These are phyloP conservation scores for Haberlea rhodopensis DNA, from an alignment of 257 asterid genomes.

Conservation along the genomic window DNA sequence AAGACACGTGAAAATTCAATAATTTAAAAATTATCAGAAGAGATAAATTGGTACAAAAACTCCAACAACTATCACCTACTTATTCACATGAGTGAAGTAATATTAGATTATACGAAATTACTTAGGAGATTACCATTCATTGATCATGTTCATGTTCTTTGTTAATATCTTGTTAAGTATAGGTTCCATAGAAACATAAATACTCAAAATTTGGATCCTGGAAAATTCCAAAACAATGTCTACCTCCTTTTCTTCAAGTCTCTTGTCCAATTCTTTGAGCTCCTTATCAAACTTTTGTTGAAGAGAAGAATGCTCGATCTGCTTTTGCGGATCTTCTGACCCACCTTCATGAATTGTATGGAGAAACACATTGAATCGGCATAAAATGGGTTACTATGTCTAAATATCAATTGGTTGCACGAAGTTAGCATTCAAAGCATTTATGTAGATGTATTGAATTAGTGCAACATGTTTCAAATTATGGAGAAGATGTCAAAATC, in stretches of 20 bases:
- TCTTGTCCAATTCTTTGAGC: conserved; percentile 84
- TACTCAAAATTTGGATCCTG: not conserved
- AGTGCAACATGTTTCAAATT: conserved; percentile 5
- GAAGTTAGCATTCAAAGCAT: conserved; percentile 1
- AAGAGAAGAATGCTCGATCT: conserved; percentile 84
- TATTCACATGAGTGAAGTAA: no score
- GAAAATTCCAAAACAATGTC: conserved; percentile 8
- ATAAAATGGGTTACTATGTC: not conserved
- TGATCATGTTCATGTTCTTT: conserved; percentile 10
- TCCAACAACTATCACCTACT: not conserved
- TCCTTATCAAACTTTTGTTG: conserved; percentile 84
- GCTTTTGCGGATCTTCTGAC: conserved; percentile 74
- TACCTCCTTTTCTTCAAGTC: conserved; percentile 94
- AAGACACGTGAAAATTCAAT: conserved; percentile 6
- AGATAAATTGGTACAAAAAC: not conserved
- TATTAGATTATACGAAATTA: not conserved
- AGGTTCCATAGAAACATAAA: not conserved
- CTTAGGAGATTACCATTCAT: not conserved
- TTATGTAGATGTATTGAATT: not conserved
- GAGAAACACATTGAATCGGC: conserved; percentile 18
- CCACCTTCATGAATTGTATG: conserved; percentile 44
- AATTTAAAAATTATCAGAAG: conserved; percentile 10
- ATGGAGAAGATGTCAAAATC: not conserved
- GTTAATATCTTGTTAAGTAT: not conserved
- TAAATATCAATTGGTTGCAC: not conserved